phyloP scores from a whole-genome alignment of 345 rosid species.

The Cardamine resedifolia region DNA sequence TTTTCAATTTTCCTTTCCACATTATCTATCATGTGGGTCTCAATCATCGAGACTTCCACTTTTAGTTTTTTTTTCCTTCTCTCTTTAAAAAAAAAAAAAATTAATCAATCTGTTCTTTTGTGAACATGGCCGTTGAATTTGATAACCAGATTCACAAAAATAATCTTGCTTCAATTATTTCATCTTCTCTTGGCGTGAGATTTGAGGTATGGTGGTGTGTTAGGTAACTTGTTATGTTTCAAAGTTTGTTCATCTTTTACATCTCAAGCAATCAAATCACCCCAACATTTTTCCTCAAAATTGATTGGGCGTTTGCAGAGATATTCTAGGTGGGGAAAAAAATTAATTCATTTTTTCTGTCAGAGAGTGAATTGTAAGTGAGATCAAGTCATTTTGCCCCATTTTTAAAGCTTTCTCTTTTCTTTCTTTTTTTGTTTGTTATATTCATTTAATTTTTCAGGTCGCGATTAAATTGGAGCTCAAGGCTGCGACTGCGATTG shows the following conservation, averaged over 20 bases:
- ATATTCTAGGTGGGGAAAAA: conserved; percentile 10
- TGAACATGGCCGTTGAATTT: conserved; percentile 44
- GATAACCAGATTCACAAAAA: conserved; percentile 36
- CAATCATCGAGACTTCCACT: conserved; percentile 39
- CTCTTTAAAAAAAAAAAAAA: neutral
- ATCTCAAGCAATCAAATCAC: conserved; percentile 38
- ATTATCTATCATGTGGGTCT: conserved; percentile 44
- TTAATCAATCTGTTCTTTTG: conserved; percentile 32
- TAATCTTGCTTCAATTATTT: conserved; percentile 36
- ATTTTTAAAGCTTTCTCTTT: neutral
- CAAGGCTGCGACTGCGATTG: neutral
- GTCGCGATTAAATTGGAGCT: conserved; percentile 23
- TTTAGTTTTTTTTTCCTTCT: neutral
- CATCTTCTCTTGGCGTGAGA: conserved; percentile 48
- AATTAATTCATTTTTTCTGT: conserved; percentile 23
- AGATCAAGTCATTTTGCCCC: conserved; percentile 34
- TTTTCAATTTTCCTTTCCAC: conserved; percentile 6
- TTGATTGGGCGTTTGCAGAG: conserved; percentile 7
- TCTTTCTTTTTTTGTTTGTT: neutral
- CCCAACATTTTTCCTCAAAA: conserved; percentile 10
- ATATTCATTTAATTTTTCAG: conserved; percentile 7
- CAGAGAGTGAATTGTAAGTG: conserved; percentile 56
- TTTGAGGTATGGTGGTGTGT: conserved; percentile 39
- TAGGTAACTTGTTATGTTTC: conserved; percentile 39
- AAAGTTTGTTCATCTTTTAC: conserved; percentile 36